A percentile compares a stretch with the other conserved stretches of the same genome.
Evolutionary conservation across 352 stramenopile species (phyloP).

Genomic region (Peronospora destructor): DNA sequence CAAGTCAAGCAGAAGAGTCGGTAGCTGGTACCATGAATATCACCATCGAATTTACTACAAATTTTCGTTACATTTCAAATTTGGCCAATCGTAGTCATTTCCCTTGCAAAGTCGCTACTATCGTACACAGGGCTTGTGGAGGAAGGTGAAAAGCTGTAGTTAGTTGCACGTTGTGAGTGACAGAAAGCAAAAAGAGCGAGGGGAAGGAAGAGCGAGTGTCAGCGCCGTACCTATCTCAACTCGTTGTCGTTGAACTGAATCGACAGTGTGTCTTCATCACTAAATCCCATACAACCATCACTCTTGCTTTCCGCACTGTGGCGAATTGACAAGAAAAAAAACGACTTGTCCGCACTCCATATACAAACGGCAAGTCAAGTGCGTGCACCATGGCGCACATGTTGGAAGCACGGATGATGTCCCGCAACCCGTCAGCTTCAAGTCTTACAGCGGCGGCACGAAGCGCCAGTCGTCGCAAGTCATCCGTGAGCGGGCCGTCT

Average conservation of each 20-base stretch:
- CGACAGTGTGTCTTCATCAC: conserved; percentile 22
- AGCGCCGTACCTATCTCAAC: neutral
- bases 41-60: conserved; percentile 10
- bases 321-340: neutral
- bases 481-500: conserved; percentile 31
- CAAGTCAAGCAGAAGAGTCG: neutral
- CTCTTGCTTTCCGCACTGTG: conserved; percentile 17
- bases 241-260: neutral
- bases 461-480: conserved; percentile 36
- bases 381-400: conserved; percentile 46
- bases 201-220: conserved; percentile 2
- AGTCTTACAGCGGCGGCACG: conserved; percentile 20
- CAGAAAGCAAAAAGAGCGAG: conserved; percentile 39
- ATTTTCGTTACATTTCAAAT: neutral
- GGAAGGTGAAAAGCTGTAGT: too few relatives aligned
- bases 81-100: conserved; percentile 3
- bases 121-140: conserved; percentile 1
- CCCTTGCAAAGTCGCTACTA: neutral
- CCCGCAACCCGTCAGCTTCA: conserved; percentile 33
- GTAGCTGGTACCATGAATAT: conserved; percentile 16
- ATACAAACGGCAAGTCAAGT: conserved; percentile 4
- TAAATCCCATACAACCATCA: conserved; percentile 19
- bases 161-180: conserved; percentile 7
- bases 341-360: neutral
- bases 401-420: conserved; percentile 54